These are phyloP conservation scores for Xylaria sp. DNA, from an alignment of 2,329 filamentous ascomycete species.

Conservation along the genomic window DNA sequence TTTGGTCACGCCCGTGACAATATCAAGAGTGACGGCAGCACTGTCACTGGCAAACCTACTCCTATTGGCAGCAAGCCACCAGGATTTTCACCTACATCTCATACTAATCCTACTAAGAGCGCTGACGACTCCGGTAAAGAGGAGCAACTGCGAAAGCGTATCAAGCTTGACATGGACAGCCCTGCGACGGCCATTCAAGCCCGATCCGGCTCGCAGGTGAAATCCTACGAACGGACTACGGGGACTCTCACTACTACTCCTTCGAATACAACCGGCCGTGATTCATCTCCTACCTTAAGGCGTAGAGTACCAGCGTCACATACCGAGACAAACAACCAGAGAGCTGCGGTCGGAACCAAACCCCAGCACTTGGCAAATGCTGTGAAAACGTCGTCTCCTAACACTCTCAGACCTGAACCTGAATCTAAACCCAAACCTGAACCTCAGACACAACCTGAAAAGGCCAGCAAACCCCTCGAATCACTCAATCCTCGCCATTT, in stretches of 20 bases:
- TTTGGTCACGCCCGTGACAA: constrained; percentile 41
- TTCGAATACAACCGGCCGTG: constrained; percentile 1
- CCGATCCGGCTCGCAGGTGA: neutral
- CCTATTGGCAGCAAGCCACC: neutral
- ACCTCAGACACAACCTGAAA: neutral
- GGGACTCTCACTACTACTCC: neutral
- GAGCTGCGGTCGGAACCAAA: constrained; percentile 4
- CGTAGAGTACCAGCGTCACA: constrained; percentile 1
- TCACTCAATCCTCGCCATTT: constrained; percentile 63
- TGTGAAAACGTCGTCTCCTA: neutral
- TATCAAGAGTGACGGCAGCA: constrained; percentile 18
- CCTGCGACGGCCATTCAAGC: constrained; percentile 2
- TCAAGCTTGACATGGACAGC: constrained; percentile 21
- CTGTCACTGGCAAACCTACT: constrained; percentile 8
- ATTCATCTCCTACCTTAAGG: neutral
- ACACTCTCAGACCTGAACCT: constrained; percentile 1
- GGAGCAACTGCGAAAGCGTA: constrained; percentile 26
- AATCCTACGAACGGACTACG: constrained; percentile 10
- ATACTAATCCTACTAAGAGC: neutral
- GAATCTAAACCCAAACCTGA: constrained; percentile 6
- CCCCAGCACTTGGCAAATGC: neutral
- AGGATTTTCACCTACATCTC: constrained; percentile 4
- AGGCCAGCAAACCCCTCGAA: constrained; percentile 35
- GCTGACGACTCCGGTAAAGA: constrained; percentile 12
- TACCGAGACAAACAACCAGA: neutral